A percentile compares a stretch with the other conserved stretches of the same genome.
These are phyloP conservation scores for Ramaria rubella DNA, from an alignment of 768 basidiomycete genomes.

Conservation along the genomic window DNA sequence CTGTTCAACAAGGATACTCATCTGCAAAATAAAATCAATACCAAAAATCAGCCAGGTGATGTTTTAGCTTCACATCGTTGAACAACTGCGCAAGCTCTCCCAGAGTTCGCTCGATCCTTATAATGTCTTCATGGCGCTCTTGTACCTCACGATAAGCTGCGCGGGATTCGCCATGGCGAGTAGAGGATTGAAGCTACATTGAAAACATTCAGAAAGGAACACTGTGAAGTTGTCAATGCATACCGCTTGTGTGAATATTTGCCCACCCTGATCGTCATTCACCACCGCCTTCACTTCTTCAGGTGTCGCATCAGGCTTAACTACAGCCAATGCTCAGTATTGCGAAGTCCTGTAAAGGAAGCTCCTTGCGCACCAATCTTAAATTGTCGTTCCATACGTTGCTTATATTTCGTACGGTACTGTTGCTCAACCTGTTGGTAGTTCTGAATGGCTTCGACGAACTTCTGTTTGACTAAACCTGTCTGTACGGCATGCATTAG, in stretches of 20 bases:
- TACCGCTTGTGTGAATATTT: constrained; percentile 78
- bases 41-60: background rate
- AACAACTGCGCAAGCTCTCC: constrained; percentile 87
- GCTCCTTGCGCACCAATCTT: constrained; percentile 52
- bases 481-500: constrained; percentile 33
- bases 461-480: constrained; percentile 58
- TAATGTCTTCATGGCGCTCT: constrained; percentile 78
- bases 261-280: constrained; percentile 53
- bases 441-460: constrained; percentile 68
- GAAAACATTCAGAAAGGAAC: background rate
- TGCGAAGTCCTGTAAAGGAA: background rate
- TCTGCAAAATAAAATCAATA: constrained; percentile 36
- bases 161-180: constrained; percentile 76
- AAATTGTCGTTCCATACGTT: constrained; percentile 68
- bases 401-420: constrained; percentile 54
- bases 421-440: constrained; percentile 75
- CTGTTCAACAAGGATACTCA: constrained; percentile 71
- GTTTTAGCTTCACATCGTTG: constrained; percentile 51
- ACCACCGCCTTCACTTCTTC: constrained; percentile 74
- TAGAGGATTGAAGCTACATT: constrained; percentile 61
- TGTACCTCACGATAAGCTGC: constrained; percentile 85
- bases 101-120: constrained; percentile 78
- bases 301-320: constrained; percentile 80
- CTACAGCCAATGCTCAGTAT: constrained; percentile 30
- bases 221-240: constrained; percentile 2